Evolutionary conservation across 257 asterid species (phyloP), one percentile per base, ranked within the genome.

Genomic region (Petunia axillaris): DNA sequence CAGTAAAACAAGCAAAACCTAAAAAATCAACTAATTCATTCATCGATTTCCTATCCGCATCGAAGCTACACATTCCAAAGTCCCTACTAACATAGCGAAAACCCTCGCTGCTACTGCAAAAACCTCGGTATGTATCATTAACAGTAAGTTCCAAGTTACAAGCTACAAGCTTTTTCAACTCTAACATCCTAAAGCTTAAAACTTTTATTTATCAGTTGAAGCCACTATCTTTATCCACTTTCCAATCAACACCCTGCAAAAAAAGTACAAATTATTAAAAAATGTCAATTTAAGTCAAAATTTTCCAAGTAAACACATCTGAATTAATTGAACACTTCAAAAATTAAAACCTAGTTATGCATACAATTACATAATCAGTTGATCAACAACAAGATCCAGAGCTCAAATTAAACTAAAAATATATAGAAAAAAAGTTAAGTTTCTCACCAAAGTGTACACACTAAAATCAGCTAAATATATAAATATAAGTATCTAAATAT

Each of bases 361-460:
- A 65, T 52, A 39, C 25, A 38, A 40, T 40, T 65, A 39, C 73
- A 50, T 78, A 35, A 14, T 64, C 78, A 85, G 82, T 83, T 77
- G 88, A 82, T 85, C 86, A 76, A 40, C 1, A 54, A 60, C 52
- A 71, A 64, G 85, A 85, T 82, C 88, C 83, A 59, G 25, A 64
- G 79, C 83, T 80, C 64, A 58, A 75, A 55, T 53, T 50, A 75
- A 43, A 43, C 85, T 75, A 57, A 44, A 40, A 80, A 35, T 67
- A 40, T 78, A 14, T 37, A 67, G 48, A 38, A 50, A 9, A 36
- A 40, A 36, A 68, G 41, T 25, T 25, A 3, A 39, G 25, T 36
- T 8, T 5, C 15, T 37, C 36, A 60, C 36, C 7, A 6, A 36
- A 48, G 36, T 25, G 25, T 62, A 43, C 67, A 64, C 40, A 10